These are phyloP conservation scores for Candida ponderosae DNA, from an alignment of 805 yeast species.

Conservation along the genomic window DNA sequence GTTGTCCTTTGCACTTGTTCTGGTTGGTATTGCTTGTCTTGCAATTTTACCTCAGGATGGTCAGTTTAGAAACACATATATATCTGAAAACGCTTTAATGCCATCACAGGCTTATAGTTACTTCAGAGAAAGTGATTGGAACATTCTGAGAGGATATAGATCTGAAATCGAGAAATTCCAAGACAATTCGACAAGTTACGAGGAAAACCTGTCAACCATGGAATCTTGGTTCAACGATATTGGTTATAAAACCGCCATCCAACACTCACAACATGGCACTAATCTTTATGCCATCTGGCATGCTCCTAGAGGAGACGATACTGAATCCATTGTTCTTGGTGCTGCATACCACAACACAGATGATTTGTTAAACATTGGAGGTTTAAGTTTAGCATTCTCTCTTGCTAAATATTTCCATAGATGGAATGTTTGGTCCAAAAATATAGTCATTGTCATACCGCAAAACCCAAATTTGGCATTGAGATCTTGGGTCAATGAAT, in stretches of 20 bases:
- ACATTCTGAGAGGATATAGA: constrained; percentile 78
- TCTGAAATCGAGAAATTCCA: constrained; percentile 29
- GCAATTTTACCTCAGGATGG: constrained; percentile 70
- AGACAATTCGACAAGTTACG: constrained; percentile 13
- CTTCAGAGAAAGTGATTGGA: constrained; percentile 94
- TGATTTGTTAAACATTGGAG: constrained; percentile 66
- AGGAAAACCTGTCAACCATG: constrained; percentile 37
- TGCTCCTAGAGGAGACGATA: constrained; percentile 92
- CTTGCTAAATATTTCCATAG: constrained; percentile 73
- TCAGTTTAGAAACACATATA: constrained; percentile 73
- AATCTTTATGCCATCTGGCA: constrained; percentile 76
- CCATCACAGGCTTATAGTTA: constrained; percentile 93
- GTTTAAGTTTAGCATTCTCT: constrained; percentile 63
- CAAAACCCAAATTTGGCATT: constrained; percentile 61
- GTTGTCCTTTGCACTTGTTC: constrained; percentile 32
- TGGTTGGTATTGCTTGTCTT: constrained; percentile 52
- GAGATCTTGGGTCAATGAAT: constrained; percentile 88
- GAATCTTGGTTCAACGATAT: constrained; percentile 56
- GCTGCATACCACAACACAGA: constrained; percentile 81
- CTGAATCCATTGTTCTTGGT: constrained; percentile 86
- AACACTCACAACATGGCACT: constrained; percentile 31
- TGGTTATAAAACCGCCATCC: constrained; percentile 58
- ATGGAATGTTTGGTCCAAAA: constrained; percentile 94
- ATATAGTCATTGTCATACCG: constrained; percentile 79
- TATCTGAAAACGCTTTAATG: constrained; percentile 93